A percentile compares a stretch with the other conserved stretches of the same genome.
Conservation (phyloP, 129 eudicot genomes). For the sunflower (Helianthus annuus) region HanXRQr2.0-SUNRISE NC_035447.2:28892873-28893372, state of each 20-base stretch:
- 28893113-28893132: slow-evolving; percentile 81
- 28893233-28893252: slow-evolving; percentile 87
- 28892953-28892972: slow-evolving; percentile 24
- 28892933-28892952: slow-evolving; percentile 13
- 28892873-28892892: slow-evolving; percentile 11
- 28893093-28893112: slow-evolving; percentile 86
- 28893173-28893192: slow-evolving; percentile 67
- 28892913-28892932: slow-evolving; percentile 17
- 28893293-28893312: slow-evolving; percentile 98
- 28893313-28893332: slow-evolving; percentile 80
- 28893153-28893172: slow-evolving; percentile 56
- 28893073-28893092: slow-evolving; percentile 78
- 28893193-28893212: slow-evolving; percentile 89
- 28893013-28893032: slow-evolving; percentile 47
- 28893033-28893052: slow-evolving; percentile 46
- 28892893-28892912: slow-evolving; percentile 1
- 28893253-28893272: slow-evolving; percentile 71
- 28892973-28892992: slow-evolving; percentile 70
- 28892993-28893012: slow-evolving; percentile 83
- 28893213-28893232: slow-evolving; percentile 84
- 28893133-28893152: slow-evolving; percentile 72
- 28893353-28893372: slow-evolving; percentile 97
- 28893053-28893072: slow-evolving; percentile 65
- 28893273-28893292: slow-evolving; percentile 90
- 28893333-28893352: slow-evolving; percentile 90